Evolutionary conservation across 352 stramenopile species (phyloP).

Genomic region (Phytopythium delawarense): DNA sequence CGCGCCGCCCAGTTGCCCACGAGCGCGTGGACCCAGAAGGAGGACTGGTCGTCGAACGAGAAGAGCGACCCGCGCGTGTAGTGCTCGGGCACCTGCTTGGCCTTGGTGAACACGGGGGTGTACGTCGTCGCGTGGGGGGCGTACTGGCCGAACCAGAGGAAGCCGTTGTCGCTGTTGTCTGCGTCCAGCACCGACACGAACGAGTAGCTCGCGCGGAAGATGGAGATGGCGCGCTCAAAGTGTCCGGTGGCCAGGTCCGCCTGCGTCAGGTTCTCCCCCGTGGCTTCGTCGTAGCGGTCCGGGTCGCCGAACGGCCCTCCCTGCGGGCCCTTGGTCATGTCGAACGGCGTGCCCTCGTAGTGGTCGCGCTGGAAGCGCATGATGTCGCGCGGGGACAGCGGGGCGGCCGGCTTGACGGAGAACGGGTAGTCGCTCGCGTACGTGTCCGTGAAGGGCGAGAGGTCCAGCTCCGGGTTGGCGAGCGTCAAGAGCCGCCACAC

Average conservation of each 20-base stretch:
- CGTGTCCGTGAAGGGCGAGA: conserved; percentile 74
- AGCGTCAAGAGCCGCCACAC: conserved; percentile 90
- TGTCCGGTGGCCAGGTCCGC: conserved; percentile 51
- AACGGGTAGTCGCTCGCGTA: conserved; percentile 86
- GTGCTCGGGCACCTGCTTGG: conserved; percentile 38
- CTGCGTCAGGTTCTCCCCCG: conserved; percentile 41
- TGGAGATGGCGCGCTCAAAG: conserved; percentile 91
- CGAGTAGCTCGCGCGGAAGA: conserved; percentile 92
- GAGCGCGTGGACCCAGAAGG: conserved; percentile 78
- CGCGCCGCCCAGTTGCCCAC: conserved; percentile 82
- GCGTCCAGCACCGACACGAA: conserved; percentile 72
- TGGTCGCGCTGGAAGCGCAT: conserved; percentile 91
- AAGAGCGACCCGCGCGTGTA: conserved; percentile 60
- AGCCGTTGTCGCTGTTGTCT: conserved; percentile 51
- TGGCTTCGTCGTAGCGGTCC: conserved; percentile 78
- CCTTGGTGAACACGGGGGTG: conserved; percentile 84
- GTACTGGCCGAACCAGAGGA: conserved; percentile 90
- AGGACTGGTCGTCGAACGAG: conserved; percentile 50
- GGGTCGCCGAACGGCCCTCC: conserved; percentile 89
- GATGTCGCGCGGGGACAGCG: conserved; percentile 78
- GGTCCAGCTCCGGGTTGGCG: conserved; percentile 55
- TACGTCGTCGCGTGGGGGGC: conserved; percentile 86
- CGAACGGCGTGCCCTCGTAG: conserved; percentile 91
- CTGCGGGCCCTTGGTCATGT: conserved; percentile 76
- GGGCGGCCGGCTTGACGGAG: conserved; percentile 51